Base-by-base conservation (phyloP, 1,284 basidiomycete genomes). In the Trametes pubescens region DNA sequence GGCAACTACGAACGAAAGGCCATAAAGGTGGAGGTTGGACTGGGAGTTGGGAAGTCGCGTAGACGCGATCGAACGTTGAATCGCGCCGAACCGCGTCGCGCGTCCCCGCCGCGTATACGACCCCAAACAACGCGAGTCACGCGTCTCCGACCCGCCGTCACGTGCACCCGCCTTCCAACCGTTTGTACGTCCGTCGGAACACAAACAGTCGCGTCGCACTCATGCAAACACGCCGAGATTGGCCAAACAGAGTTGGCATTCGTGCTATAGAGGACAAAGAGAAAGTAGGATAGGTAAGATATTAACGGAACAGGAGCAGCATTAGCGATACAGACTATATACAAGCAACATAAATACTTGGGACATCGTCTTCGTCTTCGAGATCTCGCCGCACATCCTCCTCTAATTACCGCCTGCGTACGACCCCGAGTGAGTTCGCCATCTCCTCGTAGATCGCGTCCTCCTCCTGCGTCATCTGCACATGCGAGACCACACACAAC, bases 51-150 rank as follows among this genome's bases (percentile, higher is more conserved):
- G 38, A 62, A 55, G 64, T 35, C 64, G 65, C 60, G 56, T 54
- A 47, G 35, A 53, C 51, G 47, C 51, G 63, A 48, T 34, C 46
- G 38, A 40, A 51, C 59, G 58, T 64, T 62, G 57, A 70, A 69
- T 59, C 11, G 11, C 11, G 51, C 51, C 66, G 61, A 68, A 68
- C 67, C 66, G 64, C 52, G 59, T 57, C 54, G 60, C 61, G 58
- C 59, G 40, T 59, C 55, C 48, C 35, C 21, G 16, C 51, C 74
- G 73, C 74, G 74, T 72, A 72, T 66, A 75, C 71, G 72, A 48
- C 57, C 43, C 55, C 69, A 73, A 75, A 74, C 67, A 75, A 73
- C 73, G 59, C 73, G 72, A 13, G 18, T 59, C 70, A 74, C 71
- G 66, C 69, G 73, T 32, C 32, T 16, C 9, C 9, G 11, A 14